Evolutionary conservation across 2,329 filamentous ascomycete species (phyloP), one percentile per base, ranked within the genome.

Genomic region (Ambrosiella xylebori): DNA sequence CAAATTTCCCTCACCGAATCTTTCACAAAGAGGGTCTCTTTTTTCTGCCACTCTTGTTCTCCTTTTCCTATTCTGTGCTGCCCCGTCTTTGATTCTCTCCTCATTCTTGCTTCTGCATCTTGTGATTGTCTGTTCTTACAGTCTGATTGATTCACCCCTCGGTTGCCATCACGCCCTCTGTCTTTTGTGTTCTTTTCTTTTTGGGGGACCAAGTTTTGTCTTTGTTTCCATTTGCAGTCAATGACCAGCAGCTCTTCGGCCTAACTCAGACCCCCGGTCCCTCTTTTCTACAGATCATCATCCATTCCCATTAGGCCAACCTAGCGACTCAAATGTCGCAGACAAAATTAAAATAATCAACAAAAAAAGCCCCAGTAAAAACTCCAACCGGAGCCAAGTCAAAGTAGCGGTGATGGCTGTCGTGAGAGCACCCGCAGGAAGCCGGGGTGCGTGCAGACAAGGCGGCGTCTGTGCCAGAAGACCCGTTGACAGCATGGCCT

Each of bases 341-440:
- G 27, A 27, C 27, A 27, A 27, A 27, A 4, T 27, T 27, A 27
- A 27, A 27, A 55, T 17, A 41, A 39, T 36, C 39, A 49, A 47
- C 47, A 36, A 36, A 13, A 51, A 51, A 35, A 19, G 37, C 37
- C 47, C 5, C 13, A 51, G 3, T 27, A 27, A 27, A 27, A 27
- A 4, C 27, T 27, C 27, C 3, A 27, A 5, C 27, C 47, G 2
- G 47, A 51, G 2, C 47, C n/a, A 11, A 38, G 11, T 53, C 50
- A 57, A 60, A 60, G 54, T 60, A 60, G 58, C 58, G 58, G 58
- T 60, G 58, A 60, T 60, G 58, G 58, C 55, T 57, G 52, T 55
- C 36, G 54, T 53, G 51, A 55, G 51, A 53, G 41, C 51, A 45
- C 19, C 54, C 38, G 58, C 58, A 57, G 19, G 40, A 40, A 44